Base-by-base conservation (phyloP, 192 early-diverging fungal species). In the Backusella luteola region DNA sequence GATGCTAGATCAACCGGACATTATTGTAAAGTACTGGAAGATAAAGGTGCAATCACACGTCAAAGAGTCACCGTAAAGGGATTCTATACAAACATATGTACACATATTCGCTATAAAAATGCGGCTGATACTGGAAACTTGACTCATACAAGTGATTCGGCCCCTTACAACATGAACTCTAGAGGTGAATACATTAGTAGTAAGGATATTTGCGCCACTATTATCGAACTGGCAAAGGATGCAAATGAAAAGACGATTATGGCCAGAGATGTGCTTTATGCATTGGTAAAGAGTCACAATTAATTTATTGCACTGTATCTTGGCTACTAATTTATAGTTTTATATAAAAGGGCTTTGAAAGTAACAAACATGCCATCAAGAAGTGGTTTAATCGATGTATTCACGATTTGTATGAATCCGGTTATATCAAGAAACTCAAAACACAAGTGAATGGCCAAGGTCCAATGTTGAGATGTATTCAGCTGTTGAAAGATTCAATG, bases 1-100 rank as follows among this genome's bases (percentile, higher is more conserved):
- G 78, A 79, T 29, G 12, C 73, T 34, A 34, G 78, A 44, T 75
- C 78, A 0, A 79, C 78, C 7, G 78, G 78, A 6, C 73, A 73
- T 63, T 79, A 79, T 49, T 66, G 74, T 19, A 75, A 74, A 56
- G 46, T 49, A 63, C 29, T 79, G n/a, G 78, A 79, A 35, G 67
- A 79, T 12, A 69, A 42, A 29, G 78, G 78, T 14, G 29, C 68
- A 19, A 73, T 74, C 42, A 73, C 74, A 70, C 67, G 73, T 29
- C 19, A 32, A 6, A 12, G 36, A 32, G 26, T 66, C 66, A 66
- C 78, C 0, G 5, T 34, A n/a, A n/a, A 8, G 3, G 42, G 39
- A 17, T 41, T 52, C 3, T 67, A 39, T 42, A 79, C 78, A 3
- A 79, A 75, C 26, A 5, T 73, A 21, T 79, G 78, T 56, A 23